Evolutionary conservation across 805 yeast species (phyloP), one percentile per base, ranked within the genome.

Genomic region (Zygosaccharomyces lentus): DNA sequence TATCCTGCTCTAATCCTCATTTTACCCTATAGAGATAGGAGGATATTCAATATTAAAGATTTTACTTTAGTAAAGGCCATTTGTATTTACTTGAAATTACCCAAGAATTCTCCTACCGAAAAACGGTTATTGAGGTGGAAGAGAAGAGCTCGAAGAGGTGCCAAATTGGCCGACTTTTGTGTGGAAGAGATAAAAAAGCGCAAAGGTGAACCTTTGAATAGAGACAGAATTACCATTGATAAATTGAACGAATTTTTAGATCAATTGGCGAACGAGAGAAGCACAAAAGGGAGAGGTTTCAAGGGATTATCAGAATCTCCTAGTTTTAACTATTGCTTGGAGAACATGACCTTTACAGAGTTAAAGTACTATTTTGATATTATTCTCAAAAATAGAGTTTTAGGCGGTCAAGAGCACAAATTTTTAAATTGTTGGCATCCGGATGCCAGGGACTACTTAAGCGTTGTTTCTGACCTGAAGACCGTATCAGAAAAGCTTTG

Each of bases 381-480:
- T 9, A 61, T 90, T 2, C 64, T 89, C 43, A 81, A 79, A 65
- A 64, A 70, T 49, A 73, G 77, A 38, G 72, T 81, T n/a, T 65
- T 86, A n/a, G 76, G 81, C 3, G 74, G 80, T 7, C 72, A 81
- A 48, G 91, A 86, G 53, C 71, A 74, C 24, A 65, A 73, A 9
- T 72, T 88, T 46, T 66, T 88, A 40, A 55, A 64, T 4, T 54
- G 67, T 24, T 89, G 90, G 87, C 95, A 88, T 62, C 88, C 89
- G 0, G 90, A 87, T 61, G 91, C 95, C 0, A 68, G 73, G 8
- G 74, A 73, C 2, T 74, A 86, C 23, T 78, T 73, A 50, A 78
- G 81, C 48, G 80, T 85, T 6, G 84, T 88, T 2, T 78, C 80
- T 44, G 79, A 80, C 56, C 62, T 89, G 39, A 72, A 78, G 50